Conservation (phyloP, 2,329 filamentous ascomycete genomes). For the Pestalotiopsis sp. region DNA sequence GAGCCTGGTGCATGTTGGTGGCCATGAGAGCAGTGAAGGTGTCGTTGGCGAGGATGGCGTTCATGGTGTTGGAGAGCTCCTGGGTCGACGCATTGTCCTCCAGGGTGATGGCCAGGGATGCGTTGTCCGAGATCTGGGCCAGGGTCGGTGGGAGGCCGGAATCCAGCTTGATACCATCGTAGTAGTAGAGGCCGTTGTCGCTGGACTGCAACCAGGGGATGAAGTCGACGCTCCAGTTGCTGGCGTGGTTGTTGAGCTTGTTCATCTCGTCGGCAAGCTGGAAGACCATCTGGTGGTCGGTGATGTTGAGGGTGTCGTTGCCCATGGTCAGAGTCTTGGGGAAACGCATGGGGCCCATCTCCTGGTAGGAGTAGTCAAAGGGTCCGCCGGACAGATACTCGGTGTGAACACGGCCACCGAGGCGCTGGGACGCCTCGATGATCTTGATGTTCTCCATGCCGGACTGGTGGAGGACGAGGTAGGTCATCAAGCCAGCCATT, state of each 20-base stretch:
- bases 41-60: constrained; percentile 34
- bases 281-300: constrained; percentile 66
- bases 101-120: constrained; percentile 36
- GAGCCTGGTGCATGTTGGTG: constrained; percentile 45
- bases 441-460: constrained; percentile 64
- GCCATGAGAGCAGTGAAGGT: constrained; percentile 40
- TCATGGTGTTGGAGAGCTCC: constrained; percentile 37
- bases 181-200: constrained; percentile 54
- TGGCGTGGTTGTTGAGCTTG: constrained; percentile 53
- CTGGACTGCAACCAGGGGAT: constrained; percentile 63
- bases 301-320: constrained; percentile 60
- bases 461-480: constrained; percentile 47
- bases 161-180: constrained; percentile 47
- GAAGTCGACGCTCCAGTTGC: constrained; percentile 56
- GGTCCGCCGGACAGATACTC: constrained; percentile 61
- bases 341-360: constrained; percentile 68
- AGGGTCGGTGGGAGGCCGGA: constrained; percentile 55
- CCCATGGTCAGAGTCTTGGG: constrained; percentile 52
- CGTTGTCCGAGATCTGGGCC: constrained; percentile 47
- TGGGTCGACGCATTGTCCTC: constrained; percentile 35
- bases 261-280: constrained; percentile 64
- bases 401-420: constrained; percentile 67
- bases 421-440: constrained; percentile 59
- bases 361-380: constrained; percentile 67
- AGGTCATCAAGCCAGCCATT: constrained; percentile 66